Evolutionary conservation across 176 grass and related monocot genomes (phyloP).

Genomic region (Lolium rigidum): DNA sequence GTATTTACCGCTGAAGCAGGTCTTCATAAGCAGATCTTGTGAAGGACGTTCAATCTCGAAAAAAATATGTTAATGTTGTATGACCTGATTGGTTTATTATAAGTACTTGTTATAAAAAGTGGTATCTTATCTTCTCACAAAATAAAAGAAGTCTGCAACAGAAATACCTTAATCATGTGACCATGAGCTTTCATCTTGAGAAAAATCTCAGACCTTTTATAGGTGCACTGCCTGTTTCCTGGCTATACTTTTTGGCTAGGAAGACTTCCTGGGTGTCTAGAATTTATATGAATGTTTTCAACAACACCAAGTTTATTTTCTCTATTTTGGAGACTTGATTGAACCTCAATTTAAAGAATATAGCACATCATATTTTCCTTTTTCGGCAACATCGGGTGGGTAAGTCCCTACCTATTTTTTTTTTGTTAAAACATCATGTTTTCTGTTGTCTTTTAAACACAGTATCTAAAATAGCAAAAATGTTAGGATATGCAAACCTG

Average conservation of each 20-base stretch:
- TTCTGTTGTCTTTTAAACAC: not conserved
- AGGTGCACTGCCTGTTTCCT: not conserved
- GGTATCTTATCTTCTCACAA: not conserved
- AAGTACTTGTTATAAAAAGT: not conserved
- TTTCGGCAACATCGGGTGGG: not conserved
- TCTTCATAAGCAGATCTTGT: conserved; percentile 67
- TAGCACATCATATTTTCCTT: not conserved
- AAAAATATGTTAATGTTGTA: conserved; percentile 46
- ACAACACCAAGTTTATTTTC: conserved; percentile 11
- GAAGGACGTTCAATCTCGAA: conserved; percentile 31
- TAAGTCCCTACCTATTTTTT: not conserved
- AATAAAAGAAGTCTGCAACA: not conserved
- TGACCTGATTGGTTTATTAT: conserved; percentile 12
- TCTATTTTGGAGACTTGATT: conserved; percentile 14
- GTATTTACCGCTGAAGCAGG: conserved; percentile 75
- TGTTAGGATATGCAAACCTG: conserved; percentile 7
- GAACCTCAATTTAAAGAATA: not conserved
- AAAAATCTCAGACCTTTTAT: conserved; percentile 16
- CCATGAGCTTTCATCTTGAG: conserved; percentile 13
- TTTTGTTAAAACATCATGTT: not conserved
- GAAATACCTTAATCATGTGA: not conserved
- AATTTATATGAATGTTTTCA: not conserved
- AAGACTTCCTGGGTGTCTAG: conserved; percentile 6
- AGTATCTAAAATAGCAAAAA: not conserved
- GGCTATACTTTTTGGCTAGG: not conserved